Evolutionary conservation across 495 filamentous ascomycete species (phyloP), one percentile per base, ranked within the genome.

Genomic region (Podospora pseudopauciseta): DNA sequence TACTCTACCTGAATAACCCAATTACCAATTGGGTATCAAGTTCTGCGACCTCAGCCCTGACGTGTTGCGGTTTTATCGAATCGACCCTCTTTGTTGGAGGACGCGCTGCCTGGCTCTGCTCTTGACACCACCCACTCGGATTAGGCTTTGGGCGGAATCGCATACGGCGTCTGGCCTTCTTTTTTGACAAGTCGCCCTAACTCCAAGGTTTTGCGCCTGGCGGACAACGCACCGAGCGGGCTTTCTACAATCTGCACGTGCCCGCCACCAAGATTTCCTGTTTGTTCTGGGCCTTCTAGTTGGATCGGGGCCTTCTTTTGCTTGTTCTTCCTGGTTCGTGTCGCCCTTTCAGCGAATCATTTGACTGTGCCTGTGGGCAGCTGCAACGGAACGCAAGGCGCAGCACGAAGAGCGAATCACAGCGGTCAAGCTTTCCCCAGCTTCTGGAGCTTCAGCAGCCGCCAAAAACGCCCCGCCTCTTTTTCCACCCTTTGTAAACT

Each of bases 271-370:
- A 63, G 61, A 44, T 44, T 63, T 32, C 28, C 18, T 49, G 16
- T 63, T 27, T 27, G 23, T 27, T 61, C 28, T 32, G 28, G 59
- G 59, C 3, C 16, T 61, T 20, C 4, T n/a, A 32, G 16, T 53
- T 44, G 39, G 15, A 13, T 49, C 39, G 7, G 39, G 15, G 39
- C 27, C 34, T 63, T 32, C 61, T 20, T 63, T 32, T 53, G 58
- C 19, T 64, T 27, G 28, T 34, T 13, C 19, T 58, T 58, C 23
- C 2, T 61, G 16, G 55, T 66, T 59, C 64, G 68, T 67, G 68
- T 67, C 60, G 66, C 27, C 28, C 16, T 66, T 27, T 56, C 65
- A 68, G 62, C 65, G 69, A 71, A 71, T 71, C 69, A 68, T 54
- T 68, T 28, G 39, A 26, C 69, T 67, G 65, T 59, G 39, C 23